phyloP scores from a whole-genome alignment of 1,139 yeast genomes.

The Magnusiomyces sp. region DNA sequence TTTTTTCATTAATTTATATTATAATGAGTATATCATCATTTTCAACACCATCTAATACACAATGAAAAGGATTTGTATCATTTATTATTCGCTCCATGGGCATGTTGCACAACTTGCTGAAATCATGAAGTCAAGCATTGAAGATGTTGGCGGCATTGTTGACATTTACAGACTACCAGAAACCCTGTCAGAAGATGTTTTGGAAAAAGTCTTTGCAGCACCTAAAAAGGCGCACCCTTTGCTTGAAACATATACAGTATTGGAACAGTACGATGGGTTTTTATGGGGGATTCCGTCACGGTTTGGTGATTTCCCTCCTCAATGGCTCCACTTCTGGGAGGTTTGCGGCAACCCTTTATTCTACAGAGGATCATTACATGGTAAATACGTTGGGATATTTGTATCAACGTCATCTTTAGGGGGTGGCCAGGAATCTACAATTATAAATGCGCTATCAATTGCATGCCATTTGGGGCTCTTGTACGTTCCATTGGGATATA shows the following conservation, averaged over 20 bases:
- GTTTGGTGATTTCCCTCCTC: constrained; percentile 75
- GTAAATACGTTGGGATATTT: constrained; percentile 70
- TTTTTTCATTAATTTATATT: no score
- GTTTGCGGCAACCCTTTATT: constrained; percentile 75
- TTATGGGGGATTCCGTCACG: constrained; percentile 79
- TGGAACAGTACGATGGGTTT: constrained; percentile 61
- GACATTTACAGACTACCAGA: constrained; percentile 67
- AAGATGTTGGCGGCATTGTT: constrained; percentile 64
- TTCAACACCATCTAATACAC: no score
- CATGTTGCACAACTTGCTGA: constrained; percentile 65
- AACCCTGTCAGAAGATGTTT: constrained; percentile 57
- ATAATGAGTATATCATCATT: no score
- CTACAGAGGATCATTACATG: constrained; percentile 66
- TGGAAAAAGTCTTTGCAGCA: constrained; percentile 56
- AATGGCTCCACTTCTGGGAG: constrained; percentile 76
- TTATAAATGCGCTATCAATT: constrained; percentile 54
- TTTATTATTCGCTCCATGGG: constrained; percentile 77
- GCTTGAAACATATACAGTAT: constrained; percentile 42
- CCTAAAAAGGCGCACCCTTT: constrained; percentile 52
- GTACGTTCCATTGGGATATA: constrained; percentile 75
- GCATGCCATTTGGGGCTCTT: constrained; percentile 74
- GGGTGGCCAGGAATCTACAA: constrained; percentile 76
- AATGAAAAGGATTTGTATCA: constrained; percentile 54
- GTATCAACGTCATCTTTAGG: constrained; percentile 77
- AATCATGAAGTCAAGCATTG: constrained; percentile 62